Conservation (phyloP, 208 protist genomes). For the Porcisia deanei region DNA sequence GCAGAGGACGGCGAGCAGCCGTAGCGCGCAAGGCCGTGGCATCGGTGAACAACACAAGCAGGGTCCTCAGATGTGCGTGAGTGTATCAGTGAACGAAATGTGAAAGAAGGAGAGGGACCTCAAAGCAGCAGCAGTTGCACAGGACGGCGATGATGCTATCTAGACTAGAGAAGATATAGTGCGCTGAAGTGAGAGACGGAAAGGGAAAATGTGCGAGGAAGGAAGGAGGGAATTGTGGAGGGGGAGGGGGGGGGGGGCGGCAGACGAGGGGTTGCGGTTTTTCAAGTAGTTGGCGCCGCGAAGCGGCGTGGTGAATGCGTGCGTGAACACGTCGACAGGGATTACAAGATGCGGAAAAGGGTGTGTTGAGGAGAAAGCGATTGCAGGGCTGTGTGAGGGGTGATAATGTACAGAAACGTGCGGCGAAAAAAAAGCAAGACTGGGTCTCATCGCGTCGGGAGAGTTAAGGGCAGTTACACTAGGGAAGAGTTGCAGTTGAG, state of each 20-base stretch:
- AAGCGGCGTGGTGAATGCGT: not conserved
- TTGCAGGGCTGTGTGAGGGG: not conserved
- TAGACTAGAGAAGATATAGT: not conserved
- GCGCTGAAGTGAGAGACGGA: not conserved
- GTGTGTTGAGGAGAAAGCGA: not conserved
- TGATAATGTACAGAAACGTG: not conserved
- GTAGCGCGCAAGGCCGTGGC: not conserved
- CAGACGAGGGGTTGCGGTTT: not conserved
- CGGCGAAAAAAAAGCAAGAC: not conserved
- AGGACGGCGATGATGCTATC: not conserved
- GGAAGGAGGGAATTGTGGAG: not conserved
- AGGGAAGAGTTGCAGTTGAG: not conserved
- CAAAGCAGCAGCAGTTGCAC: not conserved
- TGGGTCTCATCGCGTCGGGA: not conserved
- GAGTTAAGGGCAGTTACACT: not conserved
- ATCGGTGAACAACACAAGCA: not conserved
- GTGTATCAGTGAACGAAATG: not conserved
- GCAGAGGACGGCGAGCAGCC: constrained; percentile 4
- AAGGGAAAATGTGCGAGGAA: not conserved
- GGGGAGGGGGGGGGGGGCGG: not conserved
- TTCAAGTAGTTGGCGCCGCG: not conserved
- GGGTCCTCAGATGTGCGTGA: not conserved
- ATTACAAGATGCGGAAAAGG: not conserved
- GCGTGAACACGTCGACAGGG: not conserved
- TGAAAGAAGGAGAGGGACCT: not conserved